Percentiles rank a stretch among this genome's conserved stretches.
Evolutionary conservation across 2,329 filamentous ascomycete genomes (phyloP).

Genomic region (Dactylellina parvicollis): DNA sequence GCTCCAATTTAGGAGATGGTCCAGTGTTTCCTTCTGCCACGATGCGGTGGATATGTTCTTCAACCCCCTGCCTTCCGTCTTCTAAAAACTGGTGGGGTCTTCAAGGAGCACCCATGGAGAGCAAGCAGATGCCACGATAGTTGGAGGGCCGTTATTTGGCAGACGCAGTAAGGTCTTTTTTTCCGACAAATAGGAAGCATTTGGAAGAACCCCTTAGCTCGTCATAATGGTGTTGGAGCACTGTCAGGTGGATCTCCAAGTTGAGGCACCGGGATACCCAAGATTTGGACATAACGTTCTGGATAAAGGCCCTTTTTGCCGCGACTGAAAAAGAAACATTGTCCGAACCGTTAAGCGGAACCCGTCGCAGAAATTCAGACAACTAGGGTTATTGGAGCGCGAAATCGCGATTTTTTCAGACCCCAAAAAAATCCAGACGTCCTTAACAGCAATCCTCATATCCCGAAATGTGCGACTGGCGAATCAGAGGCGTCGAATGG

Average conservation of each 20-base stretch:
- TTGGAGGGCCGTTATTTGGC: conserved; percentile 24
- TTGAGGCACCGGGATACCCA: conserved; percentile 2
- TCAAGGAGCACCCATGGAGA: conserved; percentile 27
- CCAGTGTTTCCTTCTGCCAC: conserved; percentile 1
- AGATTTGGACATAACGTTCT: not conserved
- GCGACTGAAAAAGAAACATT: conserved; percentile 14
- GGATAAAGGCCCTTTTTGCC: conserved; percentile 24
- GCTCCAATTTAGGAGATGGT: conserved; percentile 15
- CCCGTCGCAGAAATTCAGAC: conserved; percentile 11
- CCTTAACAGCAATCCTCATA: conserved; percentile 1
- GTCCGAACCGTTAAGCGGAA: conserved; percentile 16
- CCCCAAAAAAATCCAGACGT: not conserved
- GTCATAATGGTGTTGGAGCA: conserved; percentile 1
- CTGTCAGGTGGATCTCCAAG: conserved; percentile 2
- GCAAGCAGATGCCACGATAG: conserved; percentile 21
- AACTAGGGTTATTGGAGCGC: conserved; percentile 10
- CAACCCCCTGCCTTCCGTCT: conserved; percentile 22
- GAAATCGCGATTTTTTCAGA: not conserved
- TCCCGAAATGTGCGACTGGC: conserved; percentile 14
- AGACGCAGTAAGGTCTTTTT: conserved; percentile 5
- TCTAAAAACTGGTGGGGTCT: conserved; percentile 15
- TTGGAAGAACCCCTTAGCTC: conserved; percentile 2
- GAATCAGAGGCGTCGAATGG: conserved; percentile 22
- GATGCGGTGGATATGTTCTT: not conserved
- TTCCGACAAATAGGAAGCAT: conserved; percentile 33